Evolutionary conservation across 2,329 filamentous ascomycete genomes (phyloP), one percentile per base, ranked within the genome.

Genomic region (Neonectria neomacrospora): DNA sequence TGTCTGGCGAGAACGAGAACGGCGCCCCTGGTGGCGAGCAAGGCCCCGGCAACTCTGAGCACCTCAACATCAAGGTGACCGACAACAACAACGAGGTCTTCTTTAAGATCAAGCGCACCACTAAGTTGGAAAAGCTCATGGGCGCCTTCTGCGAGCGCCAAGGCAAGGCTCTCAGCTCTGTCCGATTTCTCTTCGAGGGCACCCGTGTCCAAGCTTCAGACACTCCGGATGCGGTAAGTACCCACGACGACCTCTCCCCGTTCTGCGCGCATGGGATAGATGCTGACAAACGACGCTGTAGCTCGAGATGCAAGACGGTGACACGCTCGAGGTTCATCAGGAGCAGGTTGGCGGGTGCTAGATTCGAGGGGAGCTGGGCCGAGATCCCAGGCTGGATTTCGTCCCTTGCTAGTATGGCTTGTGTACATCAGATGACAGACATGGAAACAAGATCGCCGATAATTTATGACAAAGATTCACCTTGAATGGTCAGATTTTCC

Each of bases 51-150:
- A 81, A 83, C 59, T 83, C 83, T 30, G 95, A 98, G 81, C 96
- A 99, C 80, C 85, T 99, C 5, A 99, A 99, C 82, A 98, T 99
- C 83, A 99, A 99, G 80, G 96, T 99, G 14, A 98, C 96, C 0
- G 96, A 99, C 74, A 97, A 97, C 83, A 97, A 97, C 83, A 99
- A 99, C 79, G 96, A 99, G 78, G 95, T 99, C 74, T 99, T 98
- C 80, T 99, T 99, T 86, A 99, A 99, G 86, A 99, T 99, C 83
- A 99, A 99, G 90, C 89, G 94, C 39, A 94, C 91, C 22, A 99
- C 96, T 1, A 92, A 94, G 78, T 88, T 99, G 1, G 96, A 97
- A 82, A 99, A 99, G 85, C 85, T 99, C 58, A 99, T 99, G 96
- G 91, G 93, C 66, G 96, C 96, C 20, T 99, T 98, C 80, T 99